phyloP scores from a whole-genome alignment of 1,139 yeast species.

The Geotrichum europaeum region DNA sequence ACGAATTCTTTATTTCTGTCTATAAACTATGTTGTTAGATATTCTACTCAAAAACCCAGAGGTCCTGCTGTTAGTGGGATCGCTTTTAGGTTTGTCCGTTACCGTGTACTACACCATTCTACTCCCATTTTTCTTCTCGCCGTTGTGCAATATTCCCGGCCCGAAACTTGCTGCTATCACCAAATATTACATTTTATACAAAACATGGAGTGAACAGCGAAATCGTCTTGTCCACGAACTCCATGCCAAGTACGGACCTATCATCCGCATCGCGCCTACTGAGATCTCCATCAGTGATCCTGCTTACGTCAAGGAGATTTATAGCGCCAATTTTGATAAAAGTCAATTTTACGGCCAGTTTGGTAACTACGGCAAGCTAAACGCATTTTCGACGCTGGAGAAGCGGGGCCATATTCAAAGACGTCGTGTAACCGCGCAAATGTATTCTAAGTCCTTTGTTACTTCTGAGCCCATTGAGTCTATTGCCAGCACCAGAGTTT shows the following conservation, averaged over 20 bases:
- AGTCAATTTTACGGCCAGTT: conserved; percentile 57
- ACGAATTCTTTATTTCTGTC: background rate
- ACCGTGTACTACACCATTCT: conserved; percentile 16
- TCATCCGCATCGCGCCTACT: conserved; percentile 55
- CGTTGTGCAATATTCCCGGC: conserved; percentile 54
- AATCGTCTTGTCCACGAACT: conserved; percentile 45
- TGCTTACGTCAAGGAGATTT: conserved; percentile 49
- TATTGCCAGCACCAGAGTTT: conserved; percentile 33
- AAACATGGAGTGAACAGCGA: conserved; percentile 50
- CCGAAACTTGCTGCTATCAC: conserved; percentile 51
- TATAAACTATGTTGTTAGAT: conserved; percentile 9
- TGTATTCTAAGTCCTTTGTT: conserved; percentile 31
- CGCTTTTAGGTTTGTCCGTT: background rate
- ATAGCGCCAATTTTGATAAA: conserved; percentile 54
- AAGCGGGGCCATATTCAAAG: conserved; percentile 46
- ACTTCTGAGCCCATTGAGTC: conserved; percentile 30
- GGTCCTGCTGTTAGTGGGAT: background rate
- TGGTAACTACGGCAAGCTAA: conserved; percentile 50
- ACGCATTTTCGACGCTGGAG: conserved; percentile 53
- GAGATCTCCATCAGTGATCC: conserved; percentile 58
- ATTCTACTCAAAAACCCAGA: conserved; percentile 1
- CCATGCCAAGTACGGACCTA: conserved; percentile 53
- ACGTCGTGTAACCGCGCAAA: conserved; percentile 24
- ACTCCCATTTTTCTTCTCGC: conserved; percentile 28
- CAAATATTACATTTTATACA: conserved; percentile 44